These are phyloP conservation scores for Leonotis leonurus DNA, from an alignment of 257 asterid genomes.

Conservation along the genomic window DNA sequence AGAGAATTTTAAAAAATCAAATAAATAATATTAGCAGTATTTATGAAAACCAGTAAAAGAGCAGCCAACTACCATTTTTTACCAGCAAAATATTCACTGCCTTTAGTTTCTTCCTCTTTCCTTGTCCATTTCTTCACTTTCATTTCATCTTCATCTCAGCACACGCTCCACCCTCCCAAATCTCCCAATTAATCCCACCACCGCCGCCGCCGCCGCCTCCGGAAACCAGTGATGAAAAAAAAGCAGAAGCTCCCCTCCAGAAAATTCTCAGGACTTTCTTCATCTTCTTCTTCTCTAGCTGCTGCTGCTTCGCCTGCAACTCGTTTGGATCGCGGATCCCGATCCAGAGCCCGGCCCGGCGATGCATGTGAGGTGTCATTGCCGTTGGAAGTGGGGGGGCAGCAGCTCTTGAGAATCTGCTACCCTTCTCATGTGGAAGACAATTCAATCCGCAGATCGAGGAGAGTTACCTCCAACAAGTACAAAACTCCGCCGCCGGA, in stretches of 20 bases:
- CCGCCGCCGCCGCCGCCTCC: slow-evolving; percentile 9
- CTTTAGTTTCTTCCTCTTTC: not conserved
- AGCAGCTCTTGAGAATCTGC: slow-evolving; percentile 23
- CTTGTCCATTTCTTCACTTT: not conserved
- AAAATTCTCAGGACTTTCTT: slow-evolving; percentile 23
- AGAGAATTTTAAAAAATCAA: no score
- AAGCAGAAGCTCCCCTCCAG: slow-evolving; percentile 7
- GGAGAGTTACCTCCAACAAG: slow-evolving; percentile 28
- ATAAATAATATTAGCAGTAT: no score
- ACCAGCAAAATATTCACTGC: not conserved
- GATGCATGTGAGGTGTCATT: slow-evolving; percentile 41
- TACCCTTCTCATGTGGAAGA: slow-evolving; percentile 3
- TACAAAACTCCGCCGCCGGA: slow-evolving; percentile 18
- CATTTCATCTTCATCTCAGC: not conserved
- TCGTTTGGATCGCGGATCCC: no score
- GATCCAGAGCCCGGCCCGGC: slow-evolving; percentile 1
- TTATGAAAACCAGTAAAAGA: no score
- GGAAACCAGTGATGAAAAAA: slow-evolving; percentile 9
- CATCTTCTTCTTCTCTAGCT: not conserved
- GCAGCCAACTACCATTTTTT: not conserved
- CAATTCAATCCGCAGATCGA: slow-evolving; percentile 30
- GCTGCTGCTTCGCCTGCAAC: slow-evolving; percentile 4
- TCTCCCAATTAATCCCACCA: not conserved
- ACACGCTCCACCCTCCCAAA: not conserved
- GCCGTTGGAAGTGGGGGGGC: slow-evolving; percentile 35